Percentiles rank a stretch among this genome's conserved stretches.
Conservation (phyloP, 495 filamentous ascomycete genomes). For the Aspergillus wentii region DNA sequence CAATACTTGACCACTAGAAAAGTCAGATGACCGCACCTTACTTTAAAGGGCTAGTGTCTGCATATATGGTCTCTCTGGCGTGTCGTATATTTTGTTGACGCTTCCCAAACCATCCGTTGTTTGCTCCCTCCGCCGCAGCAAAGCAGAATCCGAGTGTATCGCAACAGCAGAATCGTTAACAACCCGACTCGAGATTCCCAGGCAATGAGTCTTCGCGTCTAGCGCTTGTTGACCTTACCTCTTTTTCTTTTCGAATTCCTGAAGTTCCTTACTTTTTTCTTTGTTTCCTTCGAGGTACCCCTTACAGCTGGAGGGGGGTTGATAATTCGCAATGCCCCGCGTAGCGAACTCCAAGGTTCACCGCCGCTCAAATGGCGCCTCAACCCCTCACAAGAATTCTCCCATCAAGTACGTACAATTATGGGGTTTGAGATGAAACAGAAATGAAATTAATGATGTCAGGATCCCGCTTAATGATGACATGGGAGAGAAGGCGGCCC, state of each 20-base stretch:
- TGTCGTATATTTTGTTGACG: conserved; percentile 15
- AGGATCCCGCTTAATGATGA: conserved; percentile 95
- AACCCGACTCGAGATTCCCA: background rate
- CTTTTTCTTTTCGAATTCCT: too few relatives aligned
- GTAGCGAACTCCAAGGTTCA: conserved; percentile 53
- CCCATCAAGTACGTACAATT: conserved; percentile 71
- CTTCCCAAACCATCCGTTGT: conserved; percentile 2
- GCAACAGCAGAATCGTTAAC: too few relatives aligned
- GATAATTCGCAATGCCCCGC: conserved; percentile 60
- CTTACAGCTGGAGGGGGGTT: conserved; percentile 22
- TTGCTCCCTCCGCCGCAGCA: conserved; percentile 1
- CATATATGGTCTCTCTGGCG: conserved; percentile 1
- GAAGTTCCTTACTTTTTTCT: conserved; percentile 5
- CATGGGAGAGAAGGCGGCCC: conserved; percentile 81
- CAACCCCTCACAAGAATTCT: conserved; percentile 58
- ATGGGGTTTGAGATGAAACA: too few relatives aligned
- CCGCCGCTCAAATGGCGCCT: conserved; percentile 45
- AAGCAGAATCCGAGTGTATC: too few relatives aligned
- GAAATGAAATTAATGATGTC: conserved; percentile 10
- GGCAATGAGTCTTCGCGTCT: background rate
- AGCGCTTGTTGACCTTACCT: background rate
- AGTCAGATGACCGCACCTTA: background rate
- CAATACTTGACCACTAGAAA: too few relatives aligned
- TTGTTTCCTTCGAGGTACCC: conserved; percentile 8
- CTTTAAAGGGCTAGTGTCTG: background rate